Evolutionary conservation across 495 filamentous ascomycete genomes (phyloP).

Genomic region (Podospora pseudocomata): DNA sequence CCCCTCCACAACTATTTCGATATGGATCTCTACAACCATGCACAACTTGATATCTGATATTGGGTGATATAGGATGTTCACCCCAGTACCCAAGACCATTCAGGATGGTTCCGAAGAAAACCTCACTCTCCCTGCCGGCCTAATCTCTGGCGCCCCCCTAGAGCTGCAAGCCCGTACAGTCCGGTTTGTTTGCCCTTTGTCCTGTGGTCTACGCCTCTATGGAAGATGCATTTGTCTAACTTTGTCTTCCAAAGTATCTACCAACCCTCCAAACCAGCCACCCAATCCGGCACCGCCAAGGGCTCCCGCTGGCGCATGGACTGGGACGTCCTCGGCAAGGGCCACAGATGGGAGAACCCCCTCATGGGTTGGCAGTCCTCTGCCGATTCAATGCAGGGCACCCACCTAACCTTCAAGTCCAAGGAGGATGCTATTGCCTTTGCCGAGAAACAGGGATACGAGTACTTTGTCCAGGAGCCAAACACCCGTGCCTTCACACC

Average conservation of each 20-base stretch:
- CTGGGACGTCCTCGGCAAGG: slow-evolving; percentile 85
- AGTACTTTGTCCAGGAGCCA: slow-evolving; percentile 98
- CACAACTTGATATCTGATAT: neutral
- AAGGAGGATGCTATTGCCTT: slow-evolving; percentile 96
- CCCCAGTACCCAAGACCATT: slow-evolving; percentile 79
- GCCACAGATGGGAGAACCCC: slow-evolving; percentile 95
- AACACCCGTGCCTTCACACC: slow-evolving; percentile 79
- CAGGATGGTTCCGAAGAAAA: slow-evolving; percentile 89
- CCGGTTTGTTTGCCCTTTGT: slow-evolving; percentile 51
- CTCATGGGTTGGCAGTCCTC: slow-evolving; percentile 99
- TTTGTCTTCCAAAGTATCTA: slow-evolving; percentile 62
- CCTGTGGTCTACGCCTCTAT: neutral
- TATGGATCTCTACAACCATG: slow-evolving; percentile 1
- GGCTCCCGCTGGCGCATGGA: slow-evolving; percentile 93
- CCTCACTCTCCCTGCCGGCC: slow-evolving; percentile 66
- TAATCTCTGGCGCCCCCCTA: slow-evolving; percentile 87
- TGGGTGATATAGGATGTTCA: slow-evolving; percentile 61
- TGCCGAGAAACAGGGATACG: slow-evolving; percentile 97
- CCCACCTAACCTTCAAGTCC: slow-evolving; percentile 78
- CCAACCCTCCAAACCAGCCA: slow-evolving; percentile 82
- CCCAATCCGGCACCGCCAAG: slow-evolving; percentile 86
- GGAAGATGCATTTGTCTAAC: neutral
- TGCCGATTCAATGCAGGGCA: slow-evolving; percentile 88
- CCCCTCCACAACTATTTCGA: neutral
- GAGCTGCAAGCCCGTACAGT: slow-evolving; percentile 92